Base-by-base conservation (phyloP, 129 eudicot genomes). In the Flaveria sonorensis region DNA sequence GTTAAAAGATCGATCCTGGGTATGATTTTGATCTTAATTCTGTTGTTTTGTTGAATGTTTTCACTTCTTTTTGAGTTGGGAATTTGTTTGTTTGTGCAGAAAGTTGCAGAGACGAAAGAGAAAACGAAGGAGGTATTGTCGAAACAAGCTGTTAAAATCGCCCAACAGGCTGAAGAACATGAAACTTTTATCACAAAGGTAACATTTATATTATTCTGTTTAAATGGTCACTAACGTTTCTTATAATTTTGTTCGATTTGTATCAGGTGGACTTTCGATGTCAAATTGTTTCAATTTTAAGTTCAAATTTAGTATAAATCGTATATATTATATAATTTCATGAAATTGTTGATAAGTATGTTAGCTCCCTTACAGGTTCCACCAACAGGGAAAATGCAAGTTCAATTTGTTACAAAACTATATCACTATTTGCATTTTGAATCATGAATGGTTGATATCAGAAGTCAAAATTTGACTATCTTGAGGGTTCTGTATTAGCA, bases 141-240 rank as follows among this genome's bases (percentile, higher is more conserved):
- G 7, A 86, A 93, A 73, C 98, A 93, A 42, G 98, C 97, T 15
- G 77, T 84, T 23, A 89, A 88, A 78, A 87, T 94, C 40, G 98
- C 97, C 5, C 86, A 87, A 74, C 97, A 86, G 80, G 98, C 98
- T 12, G 97, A 94, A 75, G 96, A 94, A 71, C 98, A 94, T 68
- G 97, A 94, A 64, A 74, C 86, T 32, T n/a, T 94, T 83, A 91
- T 94, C 85, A 94, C 86, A 52, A 94, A 94, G 97, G 98, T 90
- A 72, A n/a, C 15, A 3, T 46, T n/a, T 42, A 18, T 19, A 1
- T 72, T 50, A 2, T 63, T 50, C 13, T 53, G 71, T 40, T 30
- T 72, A 65, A 56, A 55, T 51, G 20, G 10, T 53, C 15, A 26
- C 21, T 53, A 21, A 53, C 18, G 6, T 53, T 53, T 23, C 36